Evolutionary conservation across 1,139 yeast genomes (phyloP).

Genomic region (Pneumocystis canis): DNA sequence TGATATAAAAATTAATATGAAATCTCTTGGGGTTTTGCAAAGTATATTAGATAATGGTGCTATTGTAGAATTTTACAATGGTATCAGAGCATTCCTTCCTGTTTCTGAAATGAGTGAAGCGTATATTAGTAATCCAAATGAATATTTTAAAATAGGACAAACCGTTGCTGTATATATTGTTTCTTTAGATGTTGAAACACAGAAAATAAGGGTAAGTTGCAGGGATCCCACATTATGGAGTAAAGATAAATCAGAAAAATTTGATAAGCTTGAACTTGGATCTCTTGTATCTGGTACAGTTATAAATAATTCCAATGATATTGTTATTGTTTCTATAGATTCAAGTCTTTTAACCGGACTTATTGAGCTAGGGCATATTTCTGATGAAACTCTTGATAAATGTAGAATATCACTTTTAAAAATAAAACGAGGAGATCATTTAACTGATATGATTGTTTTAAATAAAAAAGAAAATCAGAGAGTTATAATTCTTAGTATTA

Average conservation of each 20-base stretch:
- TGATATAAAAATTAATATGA: conserved; percentile 42
- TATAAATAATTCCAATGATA: conserved; percentile 53
- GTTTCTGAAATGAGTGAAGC: conserved; percentile 82
- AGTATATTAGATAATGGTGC: conserved; percentile 65
- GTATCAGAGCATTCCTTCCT: conserved; percentile 66
- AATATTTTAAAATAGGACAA: conserved; percentile 71
- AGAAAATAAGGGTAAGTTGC: conserved; percentile 58
- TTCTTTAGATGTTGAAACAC: conserved; percentile 39
- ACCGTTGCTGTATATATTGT: conserved; percentile 60
- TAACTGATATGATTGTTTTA: conserved; percentile 49
- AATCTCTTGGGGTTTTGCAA: conserved; percentile 62
- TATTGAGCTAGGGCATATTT: conserved; percentile 56
- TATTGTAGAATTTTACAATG: conserved; percentile 68
- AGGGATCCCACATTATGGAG: conserved; percentile 45
- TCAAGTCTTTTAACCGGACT: conserved; percentile 38
- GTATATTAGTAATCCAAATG: conserved; percentile 60
- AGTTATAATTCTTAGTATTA: conserved; percentile 48
- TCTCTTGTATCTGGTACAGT: conserved; percentile 48
- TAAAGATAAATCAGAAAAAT: conserved; percentile 18
- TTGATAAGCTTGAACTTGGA: conserved; percentile 44
- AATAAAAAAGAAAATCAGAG: conserved; percentile 52
- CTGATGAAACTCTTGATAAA: conserved; percentile 58
- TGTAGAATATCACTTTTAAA: conserved; percentile 49
- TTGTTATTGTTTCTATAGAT: conserved; percentile 47
- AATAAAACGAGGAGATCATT: conserved; percentile 41